Base-by-base conservation (phyloP, 306 rosid species). In the Ceratonia siliqua region DNA sequence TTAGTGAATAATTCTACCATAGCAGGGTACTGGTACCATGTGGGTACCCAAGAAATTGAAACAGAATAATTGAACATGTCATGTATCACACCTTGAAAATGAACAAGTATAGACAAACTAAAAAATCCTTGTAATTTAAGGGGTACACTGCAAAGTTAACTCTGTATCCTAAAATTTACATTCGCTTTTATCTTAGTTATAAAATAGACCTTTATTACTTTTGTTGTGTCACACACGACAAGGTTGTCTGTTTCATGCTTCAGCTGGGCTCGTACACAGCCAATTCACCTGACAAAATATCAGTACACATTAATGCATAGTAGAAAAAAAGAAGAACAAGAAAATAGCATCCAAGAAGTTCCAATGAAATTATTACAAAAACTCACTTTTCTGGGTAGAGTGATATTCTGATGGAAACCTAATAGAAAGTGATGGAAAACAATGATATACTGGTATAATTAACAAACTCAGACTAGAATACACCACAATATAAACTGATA, bases 161-260 rank as follows among this genome's bases (percentile, higher is more conserved):
- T 39, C 18, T 15, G 46, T 20, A 21, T 65, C 70, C 15, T 15
- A 54, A 64, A 64, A 28, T 18, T 24, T 22, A 25, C n/a, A n/a
- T n/a, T n/a, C 6, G 62, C 67, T 58, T 69, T 38, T 30, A 77
- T 77, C 88, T 87, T 91, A 17, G 85, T 63, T 77, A 91, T 67
- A 18, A 91, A 85, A 76, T 85, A 90, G 80, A 90, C 95, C 82
- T 92, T 91, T 41, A 94, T 93, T 32, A 83, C 87, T 84, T 94
- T 88, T 5, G 95, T 84, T 42, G 97, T 91, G 73, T 94, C 99
- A 57, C 97, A 94, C 33, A 92, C 93, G 27, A 90, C 76, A 22
- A 94, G 95, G 85, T 92, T 94, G 82, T 92, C 96, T 1, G 87
- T 70, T 72, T 87, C 97, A 70, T 1, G 87, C 66, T 72, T 87